Base-by-base conservation (phyloP, 495 filamentous ascomycete species). In the Articulospora tetracladia region DNA sequence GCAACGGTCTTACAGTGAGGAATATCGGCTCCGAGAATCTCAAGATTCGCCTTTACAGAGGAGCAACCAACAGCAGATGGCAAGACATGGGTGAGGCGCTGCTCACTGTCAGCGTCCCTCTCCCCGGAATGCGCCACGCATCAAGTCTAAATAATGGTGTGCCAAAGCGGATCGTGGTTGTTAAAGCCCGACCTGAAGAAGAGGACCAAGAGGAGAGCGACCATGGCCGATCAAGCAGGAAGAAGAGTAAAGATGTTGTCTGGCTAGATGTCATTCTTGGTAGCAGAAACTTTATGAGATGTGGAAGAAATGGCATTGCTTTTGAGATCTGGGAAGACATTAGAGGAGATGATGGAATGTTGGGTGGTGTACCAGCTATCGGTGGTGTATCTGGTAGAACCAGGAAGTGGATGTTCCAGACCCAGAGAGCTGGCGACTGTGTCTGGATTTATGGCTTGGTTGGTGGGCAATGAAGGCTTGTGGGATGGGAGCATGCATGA, bases 291-390 rank as follows among this genome's bases (percentile, higher is more conserved):
- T 98, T 98, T 69, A 89, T 92, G 67, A 79, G 90, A 8, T 78
- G 96, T 27, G 93, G 89, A 0, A 77, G 87, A 51, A 88, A 85
- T 44, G 94, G 94, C 8, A 91, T 98, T 66, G 89, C 92, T 15
- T 79, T 95, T 51, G 92, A 85, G 57, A 86, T 98, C 12, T 91
- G 92, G 83, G 88, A 93, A 67, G 90, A 94, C 68, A 79, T 86
- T 41, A 77, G 85, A 23, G 89, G 88, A 24, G 80, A 84, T 61
- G 80, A 86, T 66, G 88, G 88, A 0, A 79, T 82, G 59, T 76
- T 86, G 19, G 90, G 90, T 12, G 74, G 79, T 1, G 84, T 85
- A 27, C 83, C 85, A 0, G 78, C 85, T 53, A 78, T 80, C 36
- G 94, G 94, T 3, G 89, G 88, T 24, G 85, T 96, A 1, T 81